Conservation (phyloP, 331 rosid species). For the Ulmus americana region DNA sequence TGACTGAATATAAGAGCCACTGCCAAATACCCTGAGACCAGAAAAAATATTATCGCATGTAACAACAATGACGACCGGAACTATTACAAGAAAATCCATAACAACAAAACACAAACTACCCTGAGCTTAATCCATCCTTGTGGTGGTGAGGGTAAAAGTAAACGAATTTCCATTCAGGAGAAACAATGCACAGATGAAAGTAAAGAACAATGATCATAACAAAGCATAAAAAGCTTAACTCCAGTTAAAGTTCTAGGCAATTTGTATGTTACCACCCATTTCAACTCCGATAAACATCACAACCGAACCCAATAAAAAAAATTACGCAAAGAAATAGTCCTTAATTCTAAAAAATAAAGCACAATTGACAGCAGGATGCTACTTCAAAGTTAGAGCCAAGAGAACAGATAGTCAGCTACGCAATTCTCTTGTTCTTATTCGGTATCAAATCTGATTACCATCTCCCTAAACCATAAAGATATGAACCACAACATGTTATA, state of each 20-base stretch:
- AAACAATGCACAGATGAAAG: background rate
- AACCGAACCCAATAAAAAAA: background rate
- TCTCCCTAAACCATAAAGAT: background rate
- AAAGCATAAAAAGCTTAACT: background rate
- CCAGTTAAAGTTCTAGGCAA: background rate
- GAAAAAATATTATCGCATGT: background rate
- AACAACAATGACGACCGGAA: background rate
- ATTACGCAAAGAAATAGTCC: background rate
- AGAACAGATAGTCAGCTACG: background rate
- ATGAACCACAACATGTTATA: background rate
- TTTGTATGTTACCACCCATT: background rate
- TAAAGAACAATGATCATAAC: background rate
- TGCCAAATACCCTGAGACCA: conserved; percentile 35
- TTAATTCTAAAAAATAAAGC: background rate
- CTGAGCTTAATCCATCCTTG: background rate
- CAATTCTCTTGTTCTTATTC: background rate
- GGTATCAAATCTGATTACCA: background rate
- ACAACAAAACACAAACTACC: background rate
- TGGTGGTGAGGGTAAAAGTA: background rate
- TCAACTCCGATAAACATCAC: background rate
- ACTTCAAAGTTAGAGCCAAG: background rate
- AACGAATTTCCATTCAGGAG: background rate
- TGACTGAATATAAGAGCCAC: conserved; percentile 19
- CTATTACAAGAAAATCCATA: background rate
- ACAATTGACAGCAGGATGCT: background rate